Conservation (phyloP, 2,329 filamentous ascomycete genomes). For the Aspergillus pseudoterreus region DNA sequence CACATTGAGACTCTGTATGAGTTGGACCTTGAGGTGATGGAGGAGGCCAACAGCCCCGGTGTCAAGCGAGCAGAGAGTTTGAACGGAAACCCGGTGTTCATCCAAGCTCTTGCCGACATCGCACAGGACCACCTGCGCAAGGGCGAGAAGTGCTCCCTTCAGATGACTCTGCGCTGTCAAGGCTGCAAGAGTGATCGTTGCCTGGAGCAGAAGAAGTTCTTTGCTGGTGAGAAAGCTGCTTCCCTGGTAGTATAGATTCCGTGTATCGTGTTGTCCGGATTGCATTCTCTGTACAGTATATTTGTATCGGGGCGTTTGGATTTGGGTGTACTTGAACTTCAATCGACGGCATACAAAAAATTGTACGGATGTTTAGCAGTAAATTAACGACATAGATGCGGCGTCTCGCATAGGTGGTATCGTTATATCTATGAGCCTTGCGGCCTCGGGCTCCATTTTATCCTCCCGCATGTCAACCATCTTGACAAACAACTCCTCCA, state of each 20-base stretch:
- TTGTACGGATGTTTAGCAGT: too few species aligned
- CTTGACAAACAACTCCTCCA: too few species aligned
- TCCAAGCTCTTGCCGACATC: slow-evolving; percentile 81
- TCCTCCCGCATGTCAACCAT: too few species aligned
- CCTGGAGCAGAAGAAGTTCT: slow-evolving; percentile 66
- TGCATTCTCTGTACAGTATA: not conserved
- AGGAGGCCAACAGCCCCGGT: slow-evolving; percentile 69
- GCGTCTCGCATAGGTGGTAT: too few species aligned
- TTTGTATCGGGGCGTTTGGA: not conserved
- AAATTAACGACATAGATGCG: too few species aligned
- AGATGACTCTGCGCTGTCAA: slow-evolving; percentile 89
- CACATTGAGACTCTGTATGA: slow-evolving; percentile 98
- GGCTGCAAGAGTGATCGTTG: slow-evolving; percentile 90
- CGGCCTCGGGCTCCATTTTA: too few species aligned
- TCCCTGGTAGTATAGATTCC: slow-evolving; percentile 30
- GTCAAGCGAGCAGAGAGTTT: slow-evolving; percentile 89
- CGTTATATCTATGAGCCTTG: too few species aligned
- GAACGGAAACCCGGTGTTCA: slow-evolving; percentile 88
- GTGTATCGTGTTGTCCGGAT: not conserved
- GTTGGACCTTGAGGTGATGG: slow-evolving; percentile 90
- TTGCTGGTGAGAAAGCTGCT: slow-evolving; percentile 43
- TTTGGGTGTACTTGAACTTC: too few species aligned
- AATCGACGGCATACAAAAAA: too few species aligned
- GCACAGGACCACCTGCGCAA: slow-evolving; percentile 74
- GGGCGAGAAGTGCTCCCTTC: slow-evolving; percentile 67